Percentiles rank a stretch among this genome's conserved stretches.
phyloP scores from a whole-genome alignment of 1,284 basidiomycete genomes.

The Filobasidium uniguttulatum region DNA sequence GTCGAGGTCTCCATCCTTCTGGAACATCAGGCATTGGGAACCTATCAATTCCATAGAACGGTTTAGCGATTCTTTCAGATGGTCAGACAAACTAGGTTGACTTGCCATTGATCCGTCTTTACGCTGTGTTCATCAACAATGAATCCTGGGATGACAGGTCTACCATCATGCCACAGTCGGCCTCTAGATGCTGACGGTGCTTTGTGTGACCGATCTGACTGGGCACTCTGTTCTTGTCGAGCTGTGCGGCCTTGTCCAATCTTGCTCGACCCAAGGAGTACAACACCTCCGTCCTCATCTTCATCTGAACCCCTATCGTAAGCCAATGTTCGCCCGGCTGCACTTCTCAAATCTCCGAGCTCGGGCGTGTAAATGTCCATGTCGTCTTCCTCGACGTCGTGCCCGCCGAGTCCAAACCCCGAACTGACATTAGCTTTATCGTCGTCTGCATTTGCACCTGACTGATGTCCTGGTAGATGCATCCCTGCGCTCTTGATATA shows the following conservation, averaged over 20 bases:
- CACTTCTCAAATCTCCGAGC: not conserved
- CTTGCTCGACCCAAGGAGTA: conserved; percentile 24
- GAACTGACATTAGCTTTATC: conserved; percentile 43
- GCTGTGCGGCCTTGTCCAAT: conserved; percentile 1
- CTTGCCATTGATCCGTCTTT: conserved; percentile 58
- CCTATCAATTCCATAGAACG: conserved; percentile 39
- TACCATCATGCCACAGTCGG: conserved; percentile 57
- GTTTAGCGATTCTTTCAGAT: not conserved
- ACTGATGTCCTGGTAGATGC: conserved; percentile 28
- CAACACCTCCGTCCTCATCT: conserved; percentile 49
- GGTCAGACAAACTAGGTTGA: conserved; percentile 8
- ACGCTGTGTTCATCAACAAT: conserved; percentile 53
- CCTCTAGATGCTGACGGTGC: not conserved
- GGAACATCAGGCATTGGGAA: conserved; percentile 69
- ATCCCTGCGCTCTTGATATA: conserved; percentile 54
- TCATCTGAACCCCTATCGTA: conserved; percentile 43
- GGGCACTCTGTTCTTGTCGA: not conserved
- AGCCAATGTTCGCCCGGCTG: not conserved
- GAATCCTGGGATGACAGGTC: conserved; percentile 61
- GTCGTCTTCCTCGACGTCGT: conserved; percentile 80
- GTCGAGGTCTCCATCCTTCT: conserved; percentile 70
- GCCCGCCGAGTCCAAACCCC: conserved; percentile 67
- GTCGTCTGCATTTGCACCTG: not conserved
- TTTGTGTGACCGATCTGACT: not conserved
- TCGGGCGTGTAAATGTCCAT: conserved; percentile 60